These are phyloP conservation scores for Ulmus americana DNA, from an alignment of 331 rosid genomes.

Conservation along the genomic window DNA sequence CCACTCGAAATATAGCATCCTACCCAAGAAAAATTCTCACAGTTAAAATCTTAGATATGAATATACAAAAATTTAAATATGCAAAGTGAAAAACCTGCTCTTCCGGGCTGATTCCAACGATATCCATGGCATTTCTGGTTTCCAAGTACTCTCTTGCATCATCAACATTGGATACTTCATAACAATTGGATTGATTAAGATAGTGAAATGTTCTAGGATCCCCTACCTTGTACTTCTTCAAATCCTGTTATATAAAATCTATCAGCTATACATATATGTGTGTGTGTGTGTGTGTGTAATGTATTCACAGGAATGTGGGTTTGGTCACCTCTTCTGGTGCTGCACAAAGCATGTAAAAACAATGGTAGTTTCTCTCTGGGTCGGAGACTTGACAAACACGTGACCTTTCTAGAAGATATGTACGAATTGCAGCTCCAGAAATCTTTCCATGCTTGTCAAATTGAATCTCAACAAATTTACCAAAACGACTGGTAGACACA, in stretches of 20 bases:
- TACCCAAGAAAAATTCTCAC: constrained; percentile 25
- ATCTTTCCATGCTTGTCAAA: constrained; percentile 76
- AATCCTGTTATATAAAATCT: constrained; percentile 43
- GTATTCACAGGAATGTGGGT: too few species aligned
- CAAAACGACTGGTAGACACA: constrained; percentile 63
- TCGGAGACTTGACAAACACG: constrained; percentile 81
- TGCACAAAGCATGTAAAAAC: constrained; percentile 86
- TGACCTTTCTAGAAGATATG: constrained; percentile 80
- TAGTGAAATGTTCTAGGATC: constrained; percentile 64
- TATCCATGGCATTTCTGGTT: constrained; percentile 82
- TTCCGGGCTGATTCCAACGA: constrained; percentile 72
- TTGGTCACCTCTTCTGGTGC: constrained; percentile 70
- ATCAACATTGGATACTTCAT: constrained; percentile 67
- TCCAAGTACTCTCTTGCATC: constrained; percentile 79
- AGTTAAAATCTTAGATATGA: constrained; percentile 18
- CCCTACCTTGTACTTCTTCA: constrained; percentile 59
- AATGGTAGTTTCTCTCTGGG: constrained; percentile 86
- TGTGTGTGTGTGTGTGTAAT: too few species aligned
- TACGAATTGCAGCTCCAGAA: constrained; percentile 85
- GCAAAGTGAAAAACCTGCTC: constrained; percentile 54
- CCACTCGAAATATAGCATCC: constrained; percentile 82
- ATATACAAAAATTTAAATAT: constrained; percentile 15
- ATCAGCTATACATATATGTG: constrained; percentile 10
- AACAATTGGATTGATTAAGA: constrained; percentile 70
- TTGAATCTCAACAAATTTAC: constrained; percentile 83